phyloP scores from a whole-genome alignment of 192 early-diverging fungal genomes.

The Irineochytrium annulatum region DNA sequence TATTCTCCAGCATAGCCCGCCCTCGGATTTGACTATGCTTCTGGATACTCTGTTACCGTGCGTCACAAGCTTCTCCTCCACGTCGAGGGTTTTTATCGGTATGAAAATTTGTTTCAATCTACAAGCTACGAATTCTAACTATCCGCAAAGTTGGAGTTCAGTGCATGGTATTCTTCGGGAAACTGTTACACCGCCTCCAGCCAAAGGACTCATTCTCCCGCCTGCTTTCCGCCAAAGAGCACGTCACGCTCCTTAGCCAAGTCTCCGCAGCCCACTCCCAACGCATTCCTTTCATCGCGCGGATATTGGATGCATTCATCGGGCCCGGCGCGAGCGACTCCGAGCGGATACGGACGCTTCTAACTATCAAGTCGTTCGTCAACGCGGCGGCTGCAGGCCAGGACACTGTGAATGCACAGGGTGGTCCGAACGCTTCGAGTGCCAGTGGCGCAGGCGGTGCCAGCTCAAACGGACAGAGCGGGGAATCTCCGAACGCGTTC shows the following conservation, averaged over 20 bases:
- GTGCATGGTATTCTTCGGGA: conserved; percentile 19
- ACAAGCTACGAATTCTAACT: not conserved
- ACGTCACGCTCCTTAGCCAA: conserved; percentile 13
- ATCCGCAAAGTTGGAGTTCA: conserved; percentile 1
- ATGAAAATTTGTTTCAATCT: not conserved
- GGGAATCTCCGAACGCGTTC: conserved; percentile 17
- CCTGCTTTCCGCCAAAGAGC: conserved; percentile 26
- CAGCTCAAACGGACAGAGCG: not conserved
- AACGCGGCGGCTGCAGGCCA: not conserved
- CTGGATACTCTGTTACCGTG: conserved; percentile 33
- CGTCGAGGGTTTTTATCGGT: conserved; percentile 28
- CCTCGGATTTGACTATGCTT: conserved; percentile 25
- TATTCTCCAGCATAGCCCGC: conserved; percentile 32
- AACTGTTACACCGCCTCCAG: conserved; percentile 14
- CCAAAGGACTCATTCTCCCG: conserved; percentile 23
- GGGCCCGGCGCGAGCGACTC: conserved; percentile 21
- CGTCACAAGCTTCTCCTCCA: conserved; percentile 12
- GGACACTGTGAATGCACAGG: not conserved
- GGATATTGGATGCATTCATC: conserved; percentile 30
- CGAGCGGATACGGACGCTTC: conserved; percentile 26
- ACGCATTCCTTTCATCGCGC: conserved; percentile 29
- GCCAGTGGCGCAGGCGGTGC: not conserved
- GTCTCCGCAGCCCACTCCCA: conserved; percentile 7
- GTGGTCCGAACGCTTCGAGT: not conserved
- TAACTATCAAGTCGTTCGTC: conserved; percentile 24